Evolutionary conservation across 768 basidiomycete species (phyloP).

Genomic region (Lentinula boryana): DNA sequence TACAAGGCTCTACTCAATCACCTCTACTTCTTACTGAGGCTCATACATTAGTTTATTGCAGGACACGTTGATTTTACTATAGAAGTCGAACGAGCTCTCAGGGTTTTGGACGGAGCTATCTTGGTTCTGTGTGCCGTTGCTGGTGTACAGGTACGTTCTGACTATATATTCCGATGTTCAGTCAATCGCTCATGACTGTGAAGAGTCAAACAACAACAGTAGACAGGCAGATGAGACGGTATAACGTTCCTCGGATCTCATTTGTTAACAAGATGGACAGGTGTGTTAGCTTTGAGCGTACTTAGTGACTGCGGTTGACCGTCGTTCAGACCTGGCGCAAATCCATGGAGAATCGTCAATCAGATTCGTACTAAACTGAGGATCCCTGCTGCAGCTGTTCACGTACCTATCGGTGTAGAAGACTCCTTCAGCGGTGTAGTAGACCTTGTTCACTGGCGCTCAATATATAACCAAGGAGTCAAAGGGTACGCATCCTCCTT

Average conservation of each 20-base stretch:
- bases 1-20: conserved; percentile 21
- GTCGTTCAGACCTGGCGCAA: conserved; percentile 79
- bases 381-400: conserved; percentile 91
- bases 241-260: conserved; percentile 91
- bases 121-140: conserved; percentile 95
- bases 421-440: conserved; percentile 86
- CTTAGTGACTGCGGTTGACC: neutral
- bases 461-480: conserved; percentile 88
- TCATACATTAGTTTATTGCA: conserved; percentile 22
- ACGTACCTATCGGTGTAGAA: conserved; percentile 91
- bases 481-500: conserved; percentile 71
- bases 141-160: conserved; percentile 74
- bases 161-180: neutral
- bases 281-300: conserved; percentile 23
- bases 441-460: conserved; percentile 91
- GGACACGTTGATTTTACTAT: conserved; percentile 99
- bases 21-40: neutral
- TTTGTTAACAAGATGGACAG: conserved; percentile 87
- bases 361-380: conserved; percentile 90
- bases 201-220: conserved; percentile 99
- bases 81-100: conserved; percentile 94
- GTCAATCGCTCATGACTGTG: neutral
- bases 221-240: conserved; percentile 97
- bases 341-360: conserved; percentile 90
- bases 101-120: conserved; percentile 95